These are phyloP conservation scores for Boechera retrofracta DNA, from an alignment of 345 rosid species.

Conservation along the genomic window DNA sequence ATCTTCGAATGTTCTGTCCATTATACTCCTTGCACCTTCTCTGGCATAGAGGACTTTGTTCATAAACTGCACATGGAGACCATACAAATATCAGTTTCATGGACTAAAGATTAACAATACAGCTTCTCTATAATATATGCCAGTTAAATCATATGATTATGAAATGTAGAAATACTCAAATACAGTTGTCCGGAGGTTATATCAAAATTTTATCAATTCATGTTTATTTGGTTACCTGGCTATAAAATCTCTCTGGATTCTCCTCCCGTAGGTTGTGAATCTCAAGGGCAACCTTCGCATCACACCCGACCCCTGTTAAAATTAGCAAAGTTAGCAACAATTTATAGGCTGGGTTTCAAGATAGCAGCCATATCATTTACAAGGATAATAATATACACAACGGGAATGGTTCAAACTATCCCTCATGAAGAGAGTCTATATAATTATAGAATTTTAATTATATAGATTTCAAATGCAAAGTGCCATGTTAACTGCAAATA, in stretches of 20 bases:
- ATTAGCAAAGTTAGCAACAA: conserved; percentile 10
- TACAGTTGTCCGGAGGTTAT: not conserved
- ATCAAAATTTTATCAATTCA: not conserved
- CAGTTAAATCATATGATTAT: conserved; percentile 1
- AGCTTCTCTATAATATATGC: conserved; percentile 5
- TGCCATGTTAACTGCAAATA: not conserved
- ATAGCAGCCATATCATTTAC: not conserved
- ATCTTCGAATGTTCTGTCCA: conserved; percentile 89
- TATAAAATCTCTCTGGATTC: conserved; percentile 83
- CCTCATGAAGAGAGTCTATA: conserved; percentile 1
- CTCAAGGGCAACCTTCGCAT: conserved; percentile 92
- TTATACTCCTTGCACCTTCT: conserved; percentile 91
- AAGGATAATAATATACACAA: not conserved
- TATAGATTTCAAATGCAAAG: conserved; percentile 2
- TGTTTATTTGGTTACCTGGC: conserved; percentile 58
- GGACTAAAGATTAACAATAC: not conserved
- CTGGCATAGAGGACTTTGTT: conserved; percentile 90
- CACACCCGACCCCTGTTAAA: conserved; percentile 79
- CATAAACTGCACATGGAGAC: conserved; percentile 70
- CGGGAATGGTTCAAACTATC: conserved; percentile 13
- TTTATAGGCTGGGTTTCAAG: conserved; percentile 3
- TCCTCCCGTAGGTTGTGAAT: conserved; percentile 85
- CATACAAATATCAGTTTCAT: conserved; percentile 25
- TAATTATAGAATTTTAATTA: not conserved
- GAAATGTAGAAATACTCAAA: not conserved